Evolutionary conservation across 2,329 filamentous ascomycete genomes (phyloP).

Genomic region (Clathrospora elynae): DNA sequence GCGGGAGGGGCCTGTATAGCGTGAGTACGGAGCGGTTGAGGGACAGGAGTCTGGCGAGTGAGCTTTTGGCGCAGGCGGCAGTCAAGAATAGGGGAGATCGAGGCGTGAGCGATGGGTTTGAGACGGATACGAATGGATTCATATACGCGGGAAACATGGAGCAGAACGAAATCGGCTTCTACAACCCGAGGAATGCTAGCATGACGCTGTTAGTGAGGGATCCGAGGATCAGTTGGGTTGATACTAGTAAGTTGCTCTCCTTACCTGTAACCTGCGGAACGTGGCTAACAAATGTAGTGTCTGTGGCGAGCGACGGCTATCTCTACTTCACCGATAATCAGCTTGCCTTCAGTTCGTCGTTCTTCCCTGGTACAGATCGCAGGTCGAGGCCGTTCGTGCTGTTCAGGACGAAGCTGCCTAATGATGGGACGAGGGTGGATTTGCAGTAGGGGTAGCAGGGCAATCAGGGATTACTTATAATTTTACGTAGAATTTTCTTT

Average conservation of each 20-base stretch:
- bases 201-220: slow-evolving; percentile 54
- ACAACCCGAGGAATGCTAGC: slow-evolving; percentile 54
- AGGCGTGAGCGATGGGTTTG: slow-evolving; percentile 58
- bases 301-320: slow-evolving; percentile 54
- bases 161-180: slow-evolving; percentile 49
- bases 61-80: slow-evolving; percentile 52
- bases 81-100: slow-evolving; percentile 55
- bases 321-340: slow-evolving; percentile 62
- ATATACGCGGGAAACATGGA: slow-evolving; percentile 59
- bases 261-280: too few relatives aligned
- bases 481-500: slow-evolving; percentile 4
- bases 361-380: slow-evolving; percentile 52
- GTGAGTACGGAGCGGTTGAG: slow-evolving; percentile 53
- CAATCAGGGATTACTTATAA: slow-evolving; percentile 2
- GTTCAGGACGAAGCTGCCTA: slow-evolving; percentile 50
- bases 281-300: too few relatives aligned
- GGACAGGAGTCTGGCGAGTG: slow-evolving; percentile 46
- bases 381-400: slow-evolving; percentile 52
- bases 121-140: slow-evolving; percentile 57
- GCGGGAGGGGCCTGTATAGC: slow-evolving; percentile 53
- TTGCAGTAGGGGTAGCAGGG: slow-evolving; percentile 25
- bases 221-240: slow-evolving; percentile 56
- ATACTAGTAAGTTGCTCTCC: slow-evolving; percentile 50
- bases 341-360: slow-evolving; percentile 46
- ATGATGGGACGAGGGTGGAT: slow-evolving; percentile 50